These are phyloP conservation scores for Alternaria panax DNA, from an alignment of 2,329 filamentous ascomycete genomes.

Conservation along the genomic window DNA sequence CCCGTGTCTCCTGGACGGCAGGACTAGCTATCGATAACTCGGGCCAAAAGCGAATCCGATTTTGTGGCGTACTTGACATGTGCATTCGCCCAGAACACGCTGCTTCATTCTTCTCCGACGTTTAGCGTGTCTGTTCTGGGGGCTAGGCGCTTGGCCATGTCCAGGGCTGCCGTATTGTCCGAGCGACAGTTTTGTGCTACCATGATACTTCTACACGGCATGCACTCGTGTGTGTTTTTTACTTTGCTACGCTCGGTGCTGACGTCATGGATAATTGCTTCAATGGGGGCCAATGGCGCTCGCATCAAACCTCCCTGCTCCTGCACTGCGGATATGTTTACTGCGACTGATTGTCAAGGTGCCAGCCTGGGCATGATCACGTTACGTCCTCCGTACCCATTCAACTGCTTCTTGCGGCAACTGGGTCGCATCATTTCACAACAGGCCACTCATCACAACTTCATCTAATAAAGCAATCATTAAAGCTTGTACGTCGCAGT, in stretches of 20 bases:
- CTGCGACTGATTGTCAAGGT: background rate
- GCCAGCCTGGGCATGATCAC: background rate
- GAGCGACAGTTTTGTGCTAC: background rate
- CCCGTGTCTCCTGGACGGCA: background rate
- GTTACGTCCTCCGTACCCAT: background rate
- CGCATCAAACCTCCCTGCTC: background rate
- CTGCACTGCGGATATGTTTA: background rate
- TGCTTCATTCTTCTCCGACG: constrained; percentile 21
- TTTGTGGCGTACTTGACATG: background rate
- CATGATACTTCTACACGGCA: background rate
- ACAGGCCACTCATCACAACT: background rate
- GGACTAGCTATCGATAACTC: background rate
- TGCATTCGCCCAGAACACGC: background rate
- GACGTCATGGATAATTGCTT: background rate
- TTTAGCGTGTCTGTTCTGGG: constrained; percentile 4
- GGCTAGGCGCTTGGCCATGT: background rate
- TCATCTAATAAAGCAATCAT: constrained; percentile 5
- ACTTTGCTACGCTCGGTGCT: background rate
- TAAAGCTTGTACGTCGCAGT: constrained; percentile 2
- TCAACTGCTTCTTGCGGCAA: background rate
- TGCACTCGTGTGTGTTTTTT: background rate
- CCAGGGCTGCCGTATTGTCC: background rate
- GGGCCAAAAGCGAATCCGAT: background rate
- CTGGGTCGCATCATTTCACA: background rate
- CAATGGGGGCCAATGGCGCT: background rate